Percentiles rank a stretch among this genome's conserved stretches.
Evolutionary conservation across 306 rosid species (phyloP).

Genomic region (barrel medic (Medicago truncatula)): MtrunA17r5.0-ANR NC_053042.1:17368501-17369000

Average conservation of each 20-base stretch:
- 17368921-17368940: background rate
- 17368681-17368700: no score
- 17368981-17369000: no score
- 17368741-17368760: no score
- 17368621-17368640: no score
- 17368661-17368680: no score
- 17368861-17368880: background rate
- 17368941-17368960: background rate
- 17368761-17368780: no score
- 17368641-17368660: no score
- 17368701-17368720: no score
- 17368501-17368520: no score
- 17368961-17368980: background rate
- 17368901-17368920: background rate
- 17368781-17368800: background rate
- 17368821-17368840: background rate
- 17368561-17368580: background rate
- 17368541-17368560: conserved; percentile 12
- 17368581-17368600: background rate
- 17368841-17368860: no score
- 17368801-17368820: background rate
- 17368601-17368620: background rate
- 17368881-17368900: background rate
- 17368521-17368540: background rate
- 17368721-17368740: no score